These are phyloP conservation scores for Fusarium hainanense DNA, from an alignment of 2,329 filamentous ascomycete species.

Conservation along the genomic window DNA sequence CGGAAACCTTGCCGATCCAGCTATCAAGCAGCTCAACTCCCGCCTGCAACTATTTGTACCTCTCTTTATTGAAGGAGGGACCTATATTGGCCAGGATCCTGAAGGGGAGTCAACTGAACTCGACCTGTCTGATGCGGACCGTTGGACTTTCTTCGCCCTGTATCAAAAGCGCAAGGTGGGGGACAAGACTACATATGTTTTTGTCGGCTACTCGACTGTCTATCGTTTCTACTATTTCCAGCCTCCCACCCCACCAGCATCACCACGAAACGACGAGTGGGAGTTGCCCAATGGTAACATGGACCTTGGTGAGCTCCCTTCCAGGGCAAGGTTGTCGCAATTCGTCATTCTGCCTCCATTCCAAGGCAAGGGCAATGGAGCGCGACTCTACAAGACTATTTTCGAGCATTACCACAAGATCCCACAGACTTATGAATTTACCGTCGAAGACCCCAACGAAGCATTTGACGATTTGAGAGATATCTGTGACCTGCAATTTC, in stretches of 20 bases:
- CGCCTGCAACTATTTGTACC: constrained; percentile 86
- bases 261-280: constrained; percentile 53
- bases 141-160: constrained; percentile 94
- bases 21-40: constrained; percentile 76
- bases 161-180: constrained; percentile 70
- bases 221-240: constrained; percentile 84
- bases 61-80: constrained; percentile 94
- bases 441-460: constrained; percentile 93
- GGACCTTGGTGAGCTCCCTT: constrained; percentile 71
- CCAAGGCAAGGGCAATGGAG: constrained; percentile 82
- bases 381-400: constrained; percentile 82
- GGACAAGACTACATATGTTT: constrained; percentile 73
- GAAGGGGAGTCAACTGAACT: constrained; percentile 68
- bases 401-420: constrained; percentile 76
- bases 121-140: constrained; percentile 77
- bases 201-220: constrained; percentile 90
- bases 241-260: constrained; percentile 57
- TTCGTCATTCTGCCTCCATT: constrained; percentile 92
- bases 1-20: constrained; percentile 76
- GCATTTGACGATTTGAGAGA: constrained; percentile 85
- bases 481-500: constrained; percentile 74
- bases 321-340: constrained; percentile 88
- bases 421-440: constrained; percentile 80
- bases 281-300: constrained; percentile 59
- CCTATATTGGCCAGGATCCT: constrained; percentile 67